Conservation (phyloP, 2,329 filamentous ascomycete genomes). For the Podosphaera aphanis region DNA sequence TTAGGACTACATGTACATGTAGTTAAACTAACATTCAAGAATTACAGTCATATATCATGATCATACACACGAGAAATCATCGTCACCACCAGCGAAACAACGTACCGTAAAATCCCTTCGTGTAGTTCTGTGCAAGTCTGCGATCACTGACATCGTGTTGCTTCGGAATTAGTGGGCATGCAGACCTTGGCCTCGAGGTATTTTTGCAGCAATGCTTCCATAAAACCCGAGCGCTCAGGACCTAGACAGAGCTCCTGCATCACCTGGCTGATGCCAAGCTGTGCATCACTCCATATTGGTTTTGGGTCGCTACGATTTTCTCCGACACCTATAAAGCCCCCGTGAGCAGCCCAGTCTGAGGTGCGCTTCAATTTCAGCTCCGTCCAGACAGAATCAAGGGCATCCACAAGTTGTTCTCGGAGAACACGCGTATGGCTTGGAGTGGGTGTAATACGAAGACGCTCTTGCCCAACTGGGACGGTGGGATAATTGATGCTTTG, state of each 20-base stretch:
- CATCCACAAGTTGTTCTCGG: slow-evolving; percentile 63
- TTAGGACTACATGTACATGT: too few species aligned
- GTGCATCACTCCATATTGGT: slow-evolving; percentile 79
- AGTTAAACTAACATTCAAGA: too few species aligned
- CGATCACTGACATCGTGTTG: too few species aligned
- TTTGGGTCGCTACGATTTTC: slow-evolving; percentile 35
- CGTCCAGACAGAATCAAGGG: slow-evolving; percentile 71
- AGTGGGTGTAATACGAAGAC: slow-evolving; percentile 84
- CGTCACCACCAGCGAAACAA: too few species aligned
- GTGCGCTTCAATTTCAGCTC: slow-evolving; percentile 80
- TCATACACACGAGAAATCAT: too few species aligned
- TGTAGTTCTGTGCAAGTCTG: too few species aligned
- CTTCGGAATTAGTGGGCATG: too few species aligned
- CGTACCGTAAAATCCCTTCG: too few species aligned
- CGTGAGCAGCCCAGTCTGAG: slow-evolving; percentile 71
- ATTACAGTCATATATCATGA: too few species aligned
- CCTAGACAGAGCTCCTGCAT: slow-evolving; percentile 28
- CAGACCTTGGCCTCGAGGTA: too few species aligned
- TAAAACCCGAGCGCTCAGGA: too few species aligned
- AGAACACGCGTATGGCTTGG: slow-evolving; percentile 72
- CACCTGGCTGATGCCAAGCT: slow-evolving; percentile 54
- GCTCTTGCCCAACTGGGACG: slow-evolving; percentile 91
- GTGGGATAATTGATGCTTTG: slow-evolving; percentile 99
- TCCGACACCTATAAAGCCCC: slow-evolving; percentile 87
- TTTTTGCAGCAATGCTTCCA: too few species aligned